These are phyloP conservation scores for Delonix regia DNA, from an alignment of 306 rosid species.

Conservation along the genomic window DNA sequence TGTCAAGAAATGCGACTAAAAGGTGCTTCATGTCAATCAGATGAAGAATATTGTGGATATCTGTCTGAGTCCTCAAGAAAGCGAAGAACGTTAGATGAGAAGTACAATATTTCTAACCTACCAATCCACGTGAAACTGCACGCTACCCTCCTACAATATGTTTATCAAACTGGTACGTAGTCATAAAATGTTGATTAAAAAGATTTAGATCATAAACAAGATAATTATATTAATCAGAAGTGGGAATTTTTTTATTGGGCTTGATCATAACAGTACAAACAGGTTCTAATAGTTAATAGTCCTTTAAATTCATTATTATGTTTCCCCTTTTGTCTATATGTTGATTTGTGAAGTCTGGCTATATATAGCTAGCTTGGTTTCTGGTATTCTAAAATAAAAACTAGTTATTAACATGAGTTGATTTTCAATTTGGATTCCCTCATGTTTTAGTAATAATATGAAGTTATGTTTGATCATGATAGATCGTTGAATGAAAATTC, in stretches of 20 bases:
- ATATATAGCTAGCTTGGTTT: no score
- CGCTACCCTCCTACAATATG: background rate
- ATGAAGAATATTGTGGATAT: background rate
- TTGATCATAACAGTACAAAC: no score
- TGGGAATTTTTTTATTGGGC: background rate
- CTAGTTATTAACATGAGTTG: no score
- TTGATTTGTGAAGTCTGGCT: no score
- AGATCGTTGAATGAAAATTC: no score
- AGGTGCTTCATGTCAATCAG: constrained; percentile 24
- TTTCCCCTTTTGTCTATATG: no score
- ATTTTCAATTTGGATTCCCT: no score
- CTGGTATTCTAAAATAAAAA: no score
- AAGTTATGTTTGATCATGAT: no score
- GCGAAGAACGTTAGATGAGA: constrained; percentile 45
- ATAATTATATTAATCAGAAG: background rate
- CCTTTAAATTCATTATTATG: no score
- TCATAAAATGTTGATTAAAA: background rate
- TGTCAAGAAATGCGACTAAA: background rate
- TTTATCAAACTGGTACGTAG: background rate
- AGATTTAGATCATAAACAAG: background rate
- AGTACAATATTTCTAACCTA: constrained; percentile 34
- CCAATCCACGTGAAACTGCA: constrained; percentile 39
- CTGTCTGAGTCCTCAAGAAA: background rate
- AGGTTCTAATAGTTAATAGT: no score
- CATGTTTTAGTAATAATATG: no score